Evolutionary conservation across 140 eudicot species (phyloP), one percentile per base, ranked within the genome.

Genomic region (Ambrosia hybrid): DNA sequence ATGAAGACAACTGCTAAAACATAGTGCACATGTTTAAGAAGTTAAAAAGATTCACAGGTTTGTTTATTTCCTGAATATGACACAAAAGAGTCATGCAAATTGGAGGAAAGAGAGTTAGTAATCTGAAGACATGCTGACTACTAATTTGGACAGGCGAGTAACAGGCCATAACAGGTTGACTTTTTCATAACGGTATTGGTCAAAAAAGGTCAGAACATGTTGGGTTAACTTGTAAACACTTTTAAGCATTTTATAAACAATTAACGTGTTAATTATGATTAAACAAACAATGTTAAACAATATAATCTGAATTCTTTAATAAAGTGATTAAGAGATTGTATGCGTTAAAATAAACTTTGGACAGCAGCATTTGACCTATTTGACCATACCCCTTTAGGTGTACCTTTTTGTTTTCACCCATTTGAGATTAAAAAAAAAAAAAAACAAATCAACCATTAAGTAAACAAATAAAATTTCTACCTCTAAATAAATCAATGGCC

Each of bases 401-500:
- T 16, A 13, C 2, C 30, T 51, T 51, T 6, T 10, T 49, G 8
- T 21, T 21, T 51, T 51, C 33, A 68, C 55, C 53, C 30, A 5
- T 68, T 30, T 33, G 62, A 53, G 39, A 70, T 55, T 9, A 56
- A 33, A 55, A 57, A 4, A 41, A 15, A 15, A 21, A 21, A 21
- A 21, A 21, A 21, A 7, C 41, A 56, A 39, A 39, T 58, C 48
- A 14, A 72, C 67, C 57, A 41, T 41, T 41, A 62, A 64, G n/a
- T 15, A 39, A 64, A 26, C 6, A 8, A 41, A 52, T 56, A 14
- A 48, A 33, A 51, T 26, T 51, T 21, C 46, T 49, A 34, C 68
- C 51, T 33, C 61, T 68, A 33, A 77, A 43, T 9, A 41, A 39
- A 43, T 17, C 70, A 62, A 14, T 46, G 77, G 51, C 71, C 71